A percentile compares a stretch with the other conserved stretches of the same genome.
These are phyloP conservation scores for Populus tomentosa DNA, from an alignment of 441 rosid species.

Conservation along the genomic window DNA sequence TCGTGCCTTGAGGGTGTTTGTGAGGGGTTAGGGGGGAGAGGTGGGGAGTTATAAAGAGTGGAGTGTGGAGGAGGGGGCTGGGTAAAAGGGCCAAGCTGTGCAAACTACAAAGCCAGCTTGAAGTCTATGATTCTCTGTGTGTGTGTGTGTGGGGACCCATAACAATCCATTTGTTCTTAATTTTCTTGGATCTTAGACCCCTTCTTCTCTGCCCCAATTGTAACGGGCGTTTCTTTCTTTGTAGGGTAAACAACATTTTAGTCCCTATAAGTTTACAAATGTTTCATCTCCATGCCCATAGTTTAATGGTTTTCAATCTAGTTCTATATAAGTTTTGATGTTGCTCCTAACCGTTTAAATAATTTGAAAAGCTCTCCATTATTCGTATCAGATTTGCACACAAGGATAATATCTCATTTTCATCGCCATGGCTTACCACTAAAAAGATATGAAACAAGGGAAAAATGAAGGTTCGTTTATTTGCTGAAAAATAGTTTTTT, in stretches of 20 bases:
- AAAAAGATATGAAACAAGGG: no score
- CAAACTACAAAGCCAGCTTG: neutral
- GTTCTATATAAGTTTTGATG: no score
- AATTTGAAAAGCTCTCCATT: no score
- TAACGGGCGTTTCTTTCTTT: neutral
- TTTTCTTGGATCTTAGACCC: neutral
- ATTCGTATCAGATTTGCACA: no score
- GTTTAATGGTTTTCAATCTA: no score
- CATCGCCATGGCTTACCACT: no score
- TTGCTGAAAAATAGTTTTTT: no score
- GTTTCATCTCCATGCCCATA: no score
- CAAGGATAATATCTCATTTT: no score
- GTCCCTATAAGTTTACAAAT: neutral
- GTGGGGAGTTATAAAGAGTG: conserved; percentile 3
- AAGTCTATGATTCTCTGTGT: neutral
- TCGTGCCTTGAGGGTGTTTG: neutral
- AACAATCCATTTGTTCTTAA: neutral
- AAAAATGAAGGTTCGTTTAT: no score
- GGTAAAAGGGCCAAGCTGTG: conserved; percentile 5
- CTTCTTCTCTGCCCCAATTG: neutral
- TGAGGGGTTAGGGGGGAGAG: neutral
- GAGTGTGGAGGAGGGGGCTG: neutral
- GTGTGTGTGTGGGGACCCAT: conserved; percentile 13
- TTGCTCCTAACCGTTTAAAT: no score
- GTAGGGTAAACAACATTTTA: neutral